Base-by-base conservation (phyloP, 345 rosid genomes). In the Lepidium didymum region DNA sequence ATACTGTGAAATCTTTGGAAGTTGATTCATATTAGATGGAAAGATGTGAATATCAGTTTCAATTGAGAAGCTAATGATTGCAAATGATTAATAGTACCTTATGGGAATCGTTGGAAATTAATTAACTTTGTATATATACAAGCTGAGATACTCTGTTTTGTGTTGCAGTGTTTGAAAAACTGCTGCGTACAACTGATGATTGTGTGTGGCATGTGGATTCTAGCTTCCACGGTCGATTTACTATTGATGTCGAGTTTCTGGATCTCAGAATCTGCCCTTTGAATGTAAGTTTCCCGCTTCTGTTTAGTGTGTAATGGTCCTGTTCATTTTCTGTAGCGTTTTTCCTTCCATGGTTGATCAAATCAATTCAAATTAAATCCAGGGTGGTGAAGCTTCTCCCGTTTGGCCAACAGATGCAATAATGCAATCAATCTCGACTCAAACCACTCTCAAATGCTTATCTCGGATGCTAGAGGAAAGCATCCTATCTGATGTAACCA, bases 171-270 rank as follows among this genome's bases (percentile, higher is more conserved):
- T 72, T 74, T n/a, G 97, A 90, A 65, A 87, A 81, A 69, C 68
- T 79, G 62, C 81, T 93, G 34, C 89, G 96, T 67, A 83, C 81
- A 10, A 33, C 81, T 34, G 98, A 88, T 8, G 97, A 93, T 76
- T 90, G 88, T 75, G 79, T 75, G 43, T 93, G 98, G 94, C 86
- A 83, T 52, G 86, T 93, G 40, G 98, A 90, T 65, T 75, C 86
- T 29, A 44, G 58, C 31, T 77, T 85, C 66, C 89, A 75, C 14
- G 96, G 96, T 31, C 92, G 91, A 44, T 82, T 87, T 76, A 78
- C 85, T 49, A 80, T 93, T 62, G 98, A 93, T 63, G 96, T 93
- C 1, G 98, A 93, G 83, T 93, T 93, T 79, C 81, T 93, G n/a
- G 97, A 93, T 65, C 84, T 93, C 77, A 88, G 81, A 78, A 77